phyloP scores from a whole-genome alignment of 2,329 filamentous ascomycete species.

The Xylaria multiplex region DNA sequence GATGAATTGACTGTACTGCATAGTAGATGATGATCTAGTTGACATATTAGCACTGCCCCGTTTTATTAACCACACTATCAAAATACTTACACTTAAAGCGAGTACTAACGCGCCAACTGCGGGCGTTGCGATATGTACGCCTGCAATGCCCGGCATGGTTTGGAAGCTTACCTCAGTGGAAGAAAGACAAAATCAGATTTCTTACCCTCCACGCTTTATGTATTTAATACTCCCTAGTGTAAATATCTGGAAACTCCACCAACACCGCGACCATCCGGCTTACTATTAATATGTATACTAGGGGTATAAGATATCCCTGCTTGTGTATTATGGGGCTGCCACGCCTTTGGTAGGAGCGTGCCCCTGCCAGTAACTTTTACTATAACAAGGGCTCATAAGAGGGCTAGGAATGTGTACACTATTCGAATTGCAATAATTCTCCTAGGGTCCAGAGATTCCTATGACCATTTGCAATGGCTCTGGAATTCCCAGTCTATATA shows the following conservation, averaged over 20 bases:
- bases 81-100: conserved; percentile 21
- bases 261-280: neutral
- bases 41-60: conserved; percentile 4
- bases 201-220: neutral
- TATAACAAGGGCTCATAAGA: too few relatives aligned
- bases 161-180: neutral
- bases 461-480: too few relatives aligned
- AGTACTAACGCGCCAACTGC: conserved; percentile 16
- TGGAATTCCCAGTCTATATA: too few relatives aligned
- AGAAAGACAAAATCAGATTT: neutral
- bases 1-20: conserved; percentile 17
- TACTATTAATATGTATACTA: neutral
- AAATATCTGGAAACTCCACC: neutral
- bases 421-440: too few relatives aligned
- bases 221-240: neutral
- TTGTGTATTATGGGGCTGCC: too few relatives aligned
- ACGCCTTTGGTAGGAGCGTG: too few relatives aligned
- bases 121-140: conserved; percentile 13
- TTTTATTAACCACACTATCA: neutral
- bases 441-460: too few relatives aligned
- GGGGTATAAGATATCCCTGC: too few relatives aligned
- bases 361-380: too few relatives aligned
- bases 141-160: conserved; percentile 25
- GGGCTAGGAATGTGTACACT: too few relatives aligned
- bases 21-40: conserved; percentile 27